Evolutionary conservation across 768 basidiomycete species (phyloP).

Genomic region (Exidia glandulosa): DNA sequence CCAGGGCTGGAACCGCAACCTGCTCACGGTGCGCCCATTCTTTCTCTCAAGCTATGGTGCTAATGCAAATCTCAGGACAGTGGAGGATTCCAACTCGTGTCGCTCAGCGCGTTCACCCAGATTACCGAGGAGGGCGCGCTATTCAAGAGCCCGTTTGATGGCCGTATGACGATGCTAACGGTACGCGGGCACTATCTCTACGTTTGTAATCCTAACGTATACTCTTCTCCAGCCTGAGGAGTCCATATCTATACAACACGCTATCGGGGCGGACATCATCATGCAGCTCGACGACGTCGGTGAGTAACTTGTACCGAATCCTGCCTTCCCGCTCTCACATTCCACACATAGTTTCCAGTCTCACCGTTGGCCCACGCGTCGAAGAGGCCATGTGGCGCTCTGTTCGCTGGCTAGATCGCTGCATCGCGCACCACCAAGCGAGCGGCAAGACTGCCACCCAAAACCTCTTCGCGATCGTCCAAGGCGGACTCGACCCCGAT

Average conservation of each 20-base stretch:
- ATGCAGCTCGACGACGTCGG: slow-evolving; percentile 93
- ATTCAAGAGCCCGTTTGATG: slow-evolving; percentile 76
- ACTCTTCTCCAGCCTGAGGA: slow-evolving; percentile 59
- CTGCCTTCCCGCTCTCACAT: slow-evolving; percentile 6
- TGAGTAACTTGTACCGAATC: slow-evolving; percentile 15
- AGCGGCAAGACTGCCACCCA: slow-evolving; percentile 57
- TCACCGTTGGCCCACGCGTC: slow-evolving; percentile 72
- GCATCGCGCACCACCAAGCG: slow-evolving; percentile 61
- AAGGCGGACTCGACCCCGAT: slow-evolving; percentile 66
- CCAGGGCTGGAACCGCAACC: slow-evolving; percentile 79
- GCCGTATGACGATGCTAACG: slow-evolving; percentile 80
- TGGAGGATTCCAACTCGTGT: slow-evolving; percentile 83
- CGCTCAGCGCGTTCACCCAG: slow-evolving; percentile 69
- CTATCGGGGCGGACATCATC: slow-evolving; percentile 87
- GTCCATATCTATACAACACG: slow-evolving; percentile 82
- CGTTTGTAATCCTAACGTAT: background rate
- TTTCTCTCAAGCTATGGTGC: slow-evolving; percentile 1
- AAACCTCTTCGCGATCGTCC: slow-evolving; percentile 87
- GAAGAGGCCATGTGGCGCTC: slow-evolving; percentile 83
- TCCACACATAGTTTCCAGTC: slow-evolving; percentile 50
- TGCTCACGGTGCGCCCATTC: slow-evolving; percentile 52
- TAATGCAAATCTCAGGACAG: slow-evolving; percentile 46
- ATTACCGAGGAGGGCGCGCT: slow-evolving; percentile 85
- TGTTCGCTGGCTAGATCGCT: slow-evolving; percentile 83
- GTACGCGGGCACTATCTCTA: slow-evolving; percentile 29